Evolutionary conservation across 805 yeast genomes (phyloP).

Genomic region (Cephaloascus fragrans): DNA sequence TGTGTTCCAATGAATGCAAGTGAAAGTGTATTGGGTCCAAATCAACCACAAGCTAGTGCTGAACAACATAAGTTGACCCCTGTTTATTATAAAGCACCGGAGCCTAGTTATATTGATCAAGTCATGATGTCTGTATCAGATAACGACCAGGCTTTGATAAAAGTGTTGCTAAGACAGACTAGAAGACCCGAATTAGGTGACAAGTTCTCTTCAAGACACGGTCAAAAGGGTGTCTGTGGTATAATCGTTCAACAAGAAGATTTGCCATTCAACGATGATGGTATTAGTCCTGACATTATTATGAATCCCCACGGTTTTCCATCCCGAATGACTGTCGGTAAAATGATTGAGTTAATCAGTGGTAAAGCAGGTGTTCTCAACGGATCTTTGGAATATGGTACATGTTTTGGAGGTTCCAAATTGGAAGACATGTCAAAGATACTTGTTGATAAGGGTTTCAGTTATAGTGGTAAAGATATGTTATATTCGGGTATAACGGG

Average conservation of each 20-base stretch:
- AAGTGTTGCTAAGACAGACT: slow-evolving; percentile 87
- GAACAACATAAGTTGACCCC: slow-evolving; percentile 85
- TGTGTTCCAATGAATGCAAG: slow-evolving; percentile 83
- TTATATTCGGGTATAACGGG: slow-evolving; percentile 95
- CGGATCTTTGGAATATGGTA: slow-evolving; percentile 89
- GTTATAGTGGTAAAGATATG: slow-evolving; percentile 96
- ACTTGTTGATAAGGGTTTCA: slow-evolving; percentile 83
- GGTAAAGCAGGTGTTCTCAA: slow-evolving; percentile 97
- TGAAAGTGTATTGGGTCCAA: slow-evolving; percentile 42
- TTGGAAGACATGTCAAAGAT: slow-evolving; percentile 90
- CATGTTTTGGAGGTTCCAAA: slow-evolving; percentile 98
- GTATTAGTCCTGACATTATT: slow-evolving; percentile 89
- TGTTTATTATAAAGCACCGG: slow-evolving; percentile 87
- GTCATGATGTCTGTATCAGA: slow-evolving; percentile 96
- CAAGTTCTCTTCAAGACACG: slow-evolving; percentile 94
- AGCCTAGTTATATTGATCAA: slow-evolving; percentile 90
- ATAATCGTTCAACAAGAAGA: slow-evolving; percentile 96
- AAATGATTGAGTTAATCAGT: slow-evolving; percentile 91
- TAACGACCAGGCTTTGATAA: slow-evolving; percentile 88
- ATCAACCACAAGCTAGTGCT: slow-evolving; percentile 20
- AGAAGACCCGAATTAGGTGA: slow-evolving; percentile 98
- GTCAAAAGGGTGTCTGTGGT: slow-evolving; percentile 99
- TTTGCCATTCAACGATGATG: slow-evolving; percentile 89
- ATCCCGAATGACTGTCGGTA: slow-evolving; percentile 99
- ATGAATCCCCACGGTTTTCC: slow-evolving; percentile 99